Conservation (phyloP, 495 filamentous ascomycete genomes). For the Aspergillus carlsbadensis region DNA sequence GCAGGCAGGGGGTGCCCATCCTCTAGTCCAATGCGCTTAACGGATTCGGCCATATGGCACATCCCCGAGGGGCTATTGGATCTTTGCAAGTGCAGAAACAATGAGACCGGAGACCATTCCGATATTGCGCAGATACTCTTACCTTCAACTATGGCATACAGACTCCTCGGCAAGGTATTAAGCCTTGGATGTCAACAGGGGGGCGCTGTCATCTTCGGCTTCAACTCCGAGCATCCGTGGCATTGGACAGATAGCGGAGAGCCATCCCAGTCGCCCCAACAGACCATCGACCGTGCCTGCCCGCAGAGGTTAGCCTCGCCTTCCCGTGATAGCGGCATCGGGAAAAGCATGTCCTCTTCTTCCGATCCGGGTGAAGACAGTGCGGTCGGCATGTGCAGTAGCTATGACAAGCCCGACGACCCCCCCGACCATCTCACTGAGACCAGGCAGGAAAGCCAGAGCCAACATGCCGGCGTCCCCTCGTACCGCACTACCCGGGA, state of each 20-base stretch:
- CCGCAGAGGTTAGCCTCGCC: not conserved
- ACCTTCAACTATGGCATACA: not conserved
- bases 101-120: slow-evolving; percentile 4
- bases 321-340: slow-evolving; percentile 2
- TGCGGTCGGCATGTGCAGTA: too few relatives aligned
- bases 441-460: too few relatives aligned
- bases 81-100: not conserved
- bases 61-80: too few relatives aligned
- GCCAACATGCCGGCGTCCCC: too few relatives aligned
- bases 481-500: slow-evolving; percentile 3
- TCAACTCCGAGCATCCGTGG: not conserved
- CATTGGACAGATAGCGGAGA: slow-evolving; percentile 6
- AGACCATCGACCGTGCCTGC: not conserved
- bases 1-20: too few relatives aligned
- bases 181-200: not conserved
- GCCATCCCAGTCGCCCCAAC: slow-evolving; percentile 6
- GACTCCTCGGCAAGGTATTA: not conserved
- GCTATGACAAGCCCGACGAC: too few relatives aligned
- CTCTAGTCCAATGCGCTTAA: too few relatives aligned
- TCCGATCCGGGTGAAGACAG: too few relatives aligned
- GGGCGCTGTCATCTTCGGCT: slow-evolving; percentile 10
- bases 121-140: slow-evolving; percentile 11
- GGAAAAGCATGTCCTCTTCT: not conserved
- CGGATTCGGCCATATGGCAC: too few relatives aligned
- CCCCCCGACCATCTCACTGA: too few relatives aligned